Evolutionary conservation across 176 grass and related monocot species (phyloP).

Genomic region (Paspalum vaginatum): DNA sequence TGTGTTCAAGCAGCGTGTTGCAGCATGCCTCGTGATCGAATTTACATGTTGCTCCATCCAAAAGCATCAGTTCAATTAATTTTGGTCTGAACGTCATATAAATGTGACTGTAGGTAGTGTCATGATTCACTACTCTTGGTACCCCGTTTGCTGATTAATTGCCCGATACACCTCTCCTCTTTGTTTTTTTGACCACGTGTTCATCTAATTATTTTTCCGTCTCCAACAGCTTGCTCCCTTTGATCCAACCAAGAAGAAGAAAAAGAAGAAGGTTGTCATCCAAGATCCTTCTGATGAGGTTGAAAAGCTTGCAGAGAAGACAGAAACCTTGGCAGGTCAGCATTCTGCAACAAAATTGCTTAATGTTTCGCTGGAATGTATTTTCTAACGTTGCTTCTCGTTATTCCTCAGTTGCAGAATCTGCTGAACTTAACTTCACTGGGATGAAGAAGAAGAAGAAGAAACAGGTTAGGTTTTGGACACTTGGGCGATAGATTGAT

Average conservation of each 20-base stretch:
- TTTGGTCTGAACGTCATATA: no score
- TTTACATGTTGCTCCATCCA: no score
- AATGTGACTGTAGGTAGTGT: no score
- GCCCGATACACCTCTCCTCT: no score
- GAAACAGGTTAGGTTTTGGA: constrained; percentile 51
- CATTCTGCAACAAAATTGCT: neutral
- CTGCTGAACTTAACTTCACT: constrained; percentile 50
- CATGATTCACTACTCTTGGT: no score
- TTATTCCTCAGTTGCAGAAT: constrained; percentile 47
- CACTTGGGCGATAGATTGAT: neutral
- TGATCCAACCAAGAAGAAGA: constrained; percentile 86
- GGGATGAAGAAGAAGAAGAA: constrained; percentile 87
- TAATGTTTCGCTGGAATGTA: neutral
- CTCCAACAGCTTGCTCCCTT: constrained; percentile 66
- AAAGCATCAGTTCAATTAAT: no score
- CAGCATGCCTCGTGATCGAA: no score
- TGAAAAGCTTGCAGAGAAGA: constrained; percentile 60
- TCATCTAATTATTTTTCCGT: neutral
- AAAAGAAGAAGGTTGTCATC: constrained; percentile 84
- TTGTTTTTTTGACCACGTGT: no score
- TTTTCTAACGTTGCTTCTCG: constrained; percentile 21
- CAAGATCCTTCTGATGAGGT: constrained; percentile 65
- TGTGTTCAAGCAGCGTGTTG: neutral
- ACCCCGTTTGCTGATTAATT: no score
- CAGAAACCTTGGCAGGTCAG: constrained; percentile 51